Base-by-base conservation (phyloP, 2,329 filamentous ascomycete species). In the Rutstroemia sp. region DNA sequence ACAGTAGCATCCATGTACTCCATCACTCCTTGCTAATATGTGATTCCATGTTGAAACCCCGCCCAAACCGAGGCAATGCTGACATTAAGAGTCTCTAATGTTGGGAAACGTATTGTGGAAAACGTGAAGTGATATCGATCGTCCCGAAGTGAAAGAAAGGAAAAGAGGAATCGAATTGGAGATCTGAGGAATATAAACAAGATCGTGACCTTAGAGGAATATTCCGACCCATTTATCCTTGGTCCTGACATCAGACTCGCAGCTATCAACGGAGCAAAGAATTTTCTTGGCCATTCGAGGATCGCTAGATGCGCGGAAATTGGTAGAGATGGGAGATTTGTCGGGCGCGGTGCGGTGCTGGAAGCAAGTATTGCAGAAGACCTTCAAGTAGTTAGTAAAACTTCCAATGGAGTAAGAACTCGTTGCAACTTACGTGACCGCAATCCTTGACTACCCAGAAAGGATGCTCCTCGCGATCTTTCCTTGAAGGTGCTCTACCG, bases 371-470 rank as follows among this genome's bases (percentile, higher is more conserved):
- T 77, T 78, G 70, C 83, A 86, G 66, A 83, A 86, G 14, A 86
- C 82, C 82, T 86, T 44, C 25, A 55, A 6, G 19, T 49, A 30
- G 49, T 71, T 59, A 72, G 62, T 37, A 60, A 53, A 44, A 10
- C 12, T 45, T 25, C 48, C 14, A 38, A 19, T 34, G 16, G 9
- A 41, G 12, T 46, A 64, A 21, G 57, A 34, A 25, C 57, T 19
- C 19, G 19, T 14, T n/a, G 18, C 42, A 12, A 77, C 81, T 71
- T 79, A 97, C 94, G 74, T 99, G 94, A 62, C 94, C 94, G 70
- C 94, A 99, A 52, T 80, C 80, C 72, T 92, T 96, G 38, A 94
- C 79, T 0, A 94, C 87, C 91, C 92, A 97, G 60, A 97, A 92
- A 66, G 96, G 88, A 67, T 89, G 85, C 71, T 95, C 91, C 37